phyloP scores from a whole-genome alignment of 2,329 filamentous ascomycete species.

The Catunica adiposa region DNA sequence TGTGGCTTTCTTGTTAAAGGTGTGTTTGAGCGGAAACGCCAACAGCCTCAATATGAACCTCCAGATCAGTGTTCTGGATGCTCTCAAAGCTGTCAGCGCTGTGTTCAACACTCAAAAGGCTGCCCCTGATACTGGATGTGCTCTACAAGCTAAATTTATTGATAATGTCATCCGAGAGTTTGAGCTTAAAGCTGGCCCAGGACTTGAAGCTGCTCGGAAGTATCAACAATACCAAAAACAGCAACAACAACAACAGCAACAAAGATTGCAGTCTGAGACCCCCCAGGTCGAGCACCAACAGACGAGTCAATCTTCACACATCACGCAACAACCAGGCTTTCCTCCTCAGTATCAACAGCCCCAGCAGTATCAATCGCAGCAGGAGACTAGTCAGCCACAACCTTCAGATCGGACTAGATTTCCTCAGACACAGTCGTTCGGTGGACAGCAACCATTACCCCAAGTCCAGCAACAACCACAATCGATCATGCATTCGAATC shows the following conservation, averaged over 20 bases:
- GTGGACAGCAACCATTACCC: background rate
- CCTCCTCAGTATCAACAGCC: background rate
- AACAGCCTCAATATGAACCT: conserved; percentile 13
- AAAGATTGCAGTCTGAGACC: background rate
- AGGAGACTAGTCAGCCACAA: background rate
- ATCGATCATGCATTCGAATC: background rate
- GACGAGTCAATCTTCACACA: background rate
- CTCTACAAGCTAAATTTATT: conserved; percentile 21
- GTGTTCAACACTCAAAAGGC: conserved; percentile 20
- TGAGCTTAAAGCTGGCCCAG: conserved; percentile 9
- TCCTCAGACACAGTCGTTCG: background rate
- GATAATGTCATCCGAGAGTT: conserved; percentile 12
- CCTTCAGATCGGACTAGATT: background rate
- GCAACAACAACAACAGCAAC: conserved; percentile 13
- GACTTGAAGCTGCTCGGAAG: background rate
- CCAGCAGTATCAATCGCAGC: background rate
- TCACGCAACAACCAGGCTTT: background rate
- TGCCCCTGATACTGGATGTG: conserved; percentile 18
- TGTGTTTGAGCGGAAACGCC: conserved; percentile 9
- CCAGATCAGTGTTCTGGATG: conserved; percentile 13
- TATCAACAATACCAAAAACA: conserved; percentile 7
- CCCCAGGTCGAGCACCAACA: background rate
- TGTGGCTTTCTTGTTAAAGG: conserved; percentile 25
- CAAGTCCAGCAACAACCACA: background rate
- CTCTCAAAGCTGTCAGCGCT: conserved; percentile 15